Base-by-base conservation (phyloP, 2,329 filamentous ascomycete genomes). In the Sporothrix humicola region DNA sequence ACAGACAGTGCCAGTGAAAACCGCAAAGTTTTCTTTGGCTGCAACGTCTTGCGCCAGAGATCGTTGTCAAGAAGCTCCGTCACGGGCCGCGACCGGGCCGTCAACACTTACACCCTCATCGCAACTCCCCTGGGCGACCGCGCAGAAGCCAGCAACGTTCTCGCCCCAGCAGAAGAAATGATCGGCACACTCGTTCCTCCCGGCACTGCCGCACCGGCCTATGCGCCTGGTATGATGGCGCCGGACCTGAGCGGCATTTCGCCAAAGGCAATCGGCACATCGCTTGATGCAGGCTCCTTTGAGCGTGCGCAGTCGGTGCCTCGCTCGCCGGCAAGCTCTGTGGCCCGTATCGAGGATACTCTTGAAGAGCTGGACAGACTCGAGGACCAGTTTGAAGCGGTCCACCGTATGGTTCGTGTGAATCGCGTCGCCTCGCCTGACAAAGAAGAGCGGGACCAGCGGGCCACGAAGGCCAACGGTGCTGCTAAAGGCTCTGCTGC, bases 361-460 rank as follows among this genome's bases (percentile, higher is more conserved):
- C 81, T 91, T 9, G 89, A 90, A 78, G 88, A 88, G 75, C 82
- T 91, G 23, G 89, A 91, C 77, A 83, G 84, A 74, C 82, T 91
- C 17, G 88, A 91, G 76, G 89, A 91, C 46, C 84, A 90, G 69
- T 82, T 91, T 10, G 89, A 91, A 76, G 87, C 84, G 1, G 82
- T 89, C 48, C 78, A 82, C 69, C 80, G 81, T n/a, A 80, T 84
- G 12, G 79, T 85, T 0, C 80, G 78, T 1, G 74, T 83, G 12
- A 77, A 79, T 20, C 80, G 78, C 7, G 78, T 83, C 12, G 75
- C 78, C 3, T 81, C 82, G 1, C 76, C 79, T 2, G 78, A 79
- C 44, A 81, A 81, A 73, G 77, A 81, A 37, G 76, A 77, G 4
- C 72, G 13, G 7, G 66, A 56, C 15, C 71, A 46, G 10, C n/a